These are phyloP conservation scores for Saccharum hybrid DNA, from an alignment of 202 grass and related monocot genomes.

Conservation along the genomic window DNA sequence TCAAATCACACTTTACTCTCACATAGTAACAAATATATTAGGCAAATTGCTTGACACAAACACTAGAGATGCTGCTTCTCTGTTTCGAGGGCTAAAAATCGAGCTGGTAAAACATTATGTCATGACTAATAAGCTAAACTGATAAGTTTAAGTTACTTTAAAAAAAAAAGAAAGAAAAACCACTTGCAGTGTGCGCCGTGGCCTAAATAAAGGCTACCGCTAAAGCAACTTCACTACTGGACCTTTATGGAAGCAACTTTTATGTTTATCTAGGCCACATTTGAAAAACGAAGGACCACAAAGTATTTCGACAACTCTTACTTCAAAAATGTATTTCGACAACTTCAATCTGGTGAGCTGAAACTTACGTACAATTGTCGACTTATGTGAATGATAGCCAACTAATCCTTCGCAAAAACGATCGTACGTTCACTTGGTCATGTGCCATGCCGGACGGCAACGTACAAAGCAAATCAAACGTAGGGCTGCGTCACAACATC, in stretches of 20 bases:
- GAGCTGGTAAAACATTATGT: no score
- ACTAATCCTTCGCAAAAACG: not conserved
- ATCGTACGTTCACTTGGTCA: not conserved
- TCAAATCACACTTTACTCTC: not conserved
- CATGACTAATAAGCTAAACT: no score
- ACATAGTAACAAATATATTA: not conserved
- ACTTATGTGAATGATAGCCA: not conserved
- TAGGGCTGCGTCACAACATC: not conserved
- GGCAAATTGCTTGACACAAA: not conserved
- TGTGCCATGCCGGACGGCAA: constrained; percentile 26
- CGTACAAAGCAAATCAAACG: not conserved
- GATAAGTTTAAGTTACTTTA: no score
- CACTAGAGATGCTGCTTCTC: not conserved
- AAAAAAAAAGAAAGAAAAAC: not conserved
- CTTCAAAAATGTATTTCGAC: not conserved
- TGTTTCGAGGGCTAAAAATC: not conserved
- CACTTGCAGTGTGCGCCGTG: not conserved
- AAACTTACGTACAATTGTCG: not conserved
- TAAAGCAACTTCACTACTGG: not conserved
- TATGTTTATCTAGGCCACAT: not conserved
- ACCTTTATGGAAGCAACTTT: not conserved
- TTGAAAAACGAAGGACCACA: not conserved
- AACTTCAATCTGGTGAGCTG: not conserved
- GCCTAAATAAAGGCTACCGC: not conserved
- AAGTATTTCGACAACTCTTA: not conserved